Evolutionary conservation across 176 grass and related monocot genomes (phyloP).

Genomic region (sorghum (Sorghum bicolor)): Sorghum_bicolor_NCBIv3 NC_012873.2:64690501-64691000

Average conservation of each 20-base stretch:
- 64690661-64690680: neutral
- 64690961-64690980: neutral
- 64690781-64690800: constrained; percentile 29
- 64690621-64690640: neutral
- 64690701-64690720: neutral
- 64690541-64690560: constrained; percentile 94
- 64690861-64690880: neutral
- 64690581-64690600: neutral
- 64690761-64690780: constrained; percentile 38
- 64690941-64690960: neutral
- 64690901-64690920: neutral
- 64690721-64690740: constrained; percentile 1
- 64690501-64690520: constrained; percentile 45
- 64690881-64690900: no score
- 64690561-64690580: constrained; percentile 59
- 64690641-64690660: neutral
- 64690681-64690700: neutral
- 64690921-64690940: neutral
- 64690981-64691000: neutral
- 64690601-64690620: neutral
- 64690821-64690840: neutral
- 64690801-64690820: neutral
- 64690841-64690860: neutral
- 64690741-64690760: neutral
- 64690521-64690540: constrained; percentile 44